These are phyloP conservation scores for Picea sitchensis DNA, from an alignment of 75 land plant species.

Conservation along the genomic window DNA sequence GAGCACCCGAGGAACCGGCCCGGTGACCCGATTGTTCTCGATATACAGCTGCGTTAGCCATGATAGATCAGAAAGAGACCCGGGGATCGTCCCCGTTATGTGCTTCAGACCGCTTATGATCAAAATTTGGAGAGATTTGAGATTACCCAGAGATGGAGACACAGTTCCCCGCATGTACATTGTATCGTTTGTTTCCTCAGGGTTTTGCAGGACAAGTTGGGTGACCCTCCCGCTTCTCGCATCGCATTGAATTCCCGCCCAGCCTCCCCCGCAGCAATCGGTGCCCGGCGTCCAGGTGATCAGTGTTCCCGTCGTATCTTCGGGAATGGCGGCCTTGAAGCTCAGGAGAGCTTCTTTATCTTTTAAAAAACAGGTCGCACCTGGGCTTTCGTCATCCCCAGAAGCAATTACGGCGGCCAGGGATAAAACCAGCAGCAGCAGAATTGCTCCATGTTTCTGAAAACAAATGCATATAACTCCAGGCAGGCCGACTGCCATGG, in stretches of 20 bases:
- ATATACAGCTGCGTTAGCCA: constrained; percentile 51
- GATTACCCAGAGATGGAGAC: constrained; percentile 46
- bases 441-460: not conserved
- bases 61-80: constrained; percentile 40
- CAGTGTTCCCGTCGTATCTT: constrained; percentile 52
- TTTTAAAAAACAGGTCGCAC: constrained; percentile 24
- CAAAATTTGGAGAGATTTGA: constrained; percentile 41
- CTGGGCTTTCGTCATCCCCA: not conserved
- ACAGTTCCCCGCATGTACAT: constrained; percentile 53
- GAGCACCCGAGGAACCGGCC: constrained; percentile 51
- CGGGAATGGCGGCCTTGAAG: constrained; percentile 44
- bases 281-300: constrained; percentile 33
- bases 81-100: constrained; percentile 68
- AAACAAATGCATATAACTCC: too few relatives aligned
- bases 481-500: too few relatives aligned
- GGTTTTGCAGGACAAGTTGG: constrained; percentile 28
- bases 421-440: not conserved
- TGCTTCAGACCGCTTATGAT: constrained; percentile 59
- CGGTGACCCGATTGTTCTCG: constrained; percentile 53
- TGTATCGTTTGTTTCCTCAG: not conserved
- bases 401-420: not conserved
- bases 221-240: constrained; percentile 46
- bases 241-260: constrained; percentile 59
- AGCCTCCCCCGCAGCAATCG: constrained; percentile 61
- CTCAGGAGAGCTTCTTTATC: constrained; percentile 46